These are phyloP conservation scores for Kwoniella heveanensis DNA, from an alignment of 768 basidiomycete genomes.

Conservation along the genomic window DNA sequence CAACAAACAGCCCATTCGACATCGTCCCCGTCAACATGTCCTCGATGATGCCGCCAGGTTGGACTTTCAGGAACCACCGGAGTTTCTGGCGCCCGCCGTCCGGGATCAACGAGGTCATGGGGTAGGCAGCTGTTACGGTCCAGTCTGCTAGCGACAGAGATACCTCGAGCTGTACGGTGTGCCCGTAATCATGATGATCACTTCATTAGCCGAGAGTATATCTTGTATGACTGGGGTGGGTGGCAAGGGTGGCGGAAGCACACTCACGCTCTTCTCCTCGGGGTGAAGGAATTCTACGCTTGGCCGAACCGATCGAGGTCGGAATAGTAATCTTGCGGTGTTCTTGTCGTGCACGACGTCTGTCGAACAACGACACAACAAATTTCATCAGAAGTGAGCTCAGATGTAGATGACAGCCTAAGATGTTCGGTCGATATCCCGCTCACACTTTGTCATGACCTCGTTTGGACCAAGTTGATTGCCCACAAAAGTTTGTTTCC, in stretches of 20 bases:
- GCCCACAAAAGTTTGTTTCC: constrained; percentile 50
- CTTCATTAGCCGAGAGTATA: too few relatives aligned
- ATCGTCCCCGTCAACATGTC: constrained; percentile 49
- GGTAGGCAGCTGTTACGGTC: constrained; percentile 49
- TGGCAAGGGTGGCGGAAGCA: too few relatives aligned
- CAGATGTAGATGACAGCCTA: too few relatives aligned
- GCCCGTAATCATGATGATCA: neutral
- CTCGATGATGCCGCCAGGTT: constrained; percentile 39
- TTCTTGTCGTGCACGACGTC: constrained; percentile 40
- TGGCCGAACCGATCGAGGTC: constrained; percentile 44
- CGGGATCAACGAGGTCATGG: constrained; percentile 42
- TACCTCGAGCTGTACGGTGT: constrained; percentile 42
- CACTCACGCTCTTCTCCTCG: constrained; percentile 41
- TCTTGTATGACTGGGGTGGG: too few relatives aligned
- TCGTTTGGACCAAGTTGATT: constrained; percentile 51
- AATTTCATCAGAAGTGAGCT: too few relatives aligned
- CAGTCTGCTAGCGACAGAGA: constrained; percentile 45
- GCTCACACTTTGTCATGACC: constrained; percentile 47
- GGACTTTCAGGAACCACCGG: constrained; percentile 49
- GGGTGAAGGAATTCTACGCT: constrained; percentile 46
- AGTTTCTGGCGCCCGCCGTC: constrained; percentile 40
- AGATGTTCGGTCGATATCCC: neutral
- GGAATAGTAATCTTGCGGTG: constrained; percentile 46
- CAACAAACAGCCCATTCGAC: constrained; percentile 44
- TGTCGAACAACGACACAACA: too few relatives aligned